Conservation (phyloP, 352 stramenopile genomes). For the Globisporangium nodosum region DNA sequence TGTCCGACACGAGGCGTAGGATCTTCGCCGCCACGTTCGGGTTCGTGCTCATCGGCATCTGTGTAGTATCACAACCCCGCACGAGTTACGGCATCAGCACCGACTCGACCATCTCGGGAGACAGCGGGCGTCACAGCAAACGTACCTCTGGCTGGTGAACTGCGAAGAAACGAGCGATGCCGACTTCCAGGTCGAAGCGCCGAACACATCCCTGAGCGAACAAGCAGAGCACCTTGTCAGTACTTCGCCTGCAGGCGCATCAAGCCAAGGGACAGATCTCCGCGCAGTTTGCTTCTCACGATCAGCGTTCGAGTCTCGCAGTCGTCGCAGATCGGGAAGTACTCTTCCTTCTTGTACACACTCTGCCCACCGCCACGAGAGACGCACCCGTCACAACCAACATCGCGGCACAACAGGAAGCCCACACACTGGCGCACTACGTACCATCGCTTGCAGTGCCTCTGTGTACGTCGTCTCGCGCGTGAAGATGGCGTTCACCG, state of each 20-base stretch:
- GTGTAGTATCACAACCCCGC: no score
- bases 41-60: constrained; percentile 61
- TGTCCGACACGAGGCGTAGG: constrained; percentile 67
- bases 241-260: no score
- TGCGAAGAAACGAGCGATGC: constrained; percentile 67
- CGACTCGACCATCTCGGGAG: no score
- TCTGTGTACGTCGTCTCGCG: constrained; percentile 72
- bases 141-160: constrained; percentile 54
- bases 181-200: constrained; percentile 73
- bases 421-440: background rate
- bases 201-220: constrained; percentile 48
- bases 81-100: no score
- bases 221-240: background rate
- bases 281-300: constrained; percentile 18
- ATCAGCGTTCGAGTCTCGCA: constrained; percentile 43
- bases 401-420: background rate
- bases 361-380: constrained; percentile 25
- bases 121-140: no score
- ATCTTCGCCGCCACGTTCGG: constrained; percentile 60
- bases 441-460: constrained; percentile 56
- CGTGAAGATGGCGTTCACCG: constrained; percentile 51
- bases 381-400: background rate
- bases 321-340: constrained; percentile 73
- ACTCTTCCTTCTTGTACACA: constrained; percentile 68
- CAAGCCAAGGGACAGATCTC: background rate